These are phyloP conservation scores for Uronychia binucleata DNA, from an alignment of 73 alveolate species.

Conservation along the genomic window DNA sequence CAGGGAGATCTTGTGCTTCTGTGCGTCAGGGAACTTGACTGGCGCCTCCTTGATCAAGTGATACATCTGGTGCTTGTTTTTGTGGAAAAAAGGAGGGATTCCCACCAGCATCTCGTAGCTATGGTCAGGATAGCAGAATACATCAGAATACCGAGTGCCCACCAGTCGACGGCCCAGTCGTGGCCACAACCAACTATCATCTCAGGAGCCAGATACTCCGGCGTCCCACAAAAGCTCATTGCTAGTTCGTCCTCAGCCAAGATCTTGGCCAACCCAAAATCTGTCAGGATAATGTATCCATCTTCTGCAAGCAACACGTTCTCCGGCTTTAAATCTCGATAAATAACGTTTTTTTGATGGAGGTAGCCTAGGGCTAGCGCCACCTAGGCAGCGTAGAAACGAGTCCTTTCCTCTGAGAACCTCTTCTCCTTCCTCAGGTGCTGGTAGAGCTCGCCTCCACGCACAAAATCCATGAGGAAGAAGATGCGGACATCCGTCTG, in stretches of 20 bases:
- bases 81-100: slow-evolving; percentile 40
- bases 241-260: slow-evolving; percentile 58
- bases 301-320: slow-evolving; percentile 62
- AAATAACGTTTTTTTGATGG: slow-evolving; percentile 51
- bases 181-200: slow-evolving; percentile 71
- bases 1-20: slow-evolving; percentile 54
- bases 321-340: slow-evolving; percentile 76
- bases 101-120: slow-evolving; percentile 35
- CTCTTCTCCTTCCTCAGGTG: slow-evolving; percentile 54
- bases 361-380: slow-evolving; percentile 51
- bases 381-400: slow-evolving; percentile 51
- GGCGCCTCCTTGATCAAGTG: slow-evolving; percentile 19
- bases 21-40: slow-evolving; percentile 38
- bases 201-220: slow-evolving; percentile 78
- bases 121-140: no score
- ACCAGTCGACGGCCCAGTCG: slow-evolving; percentile 81
- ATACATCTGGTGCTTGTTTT: slow-evolving; percentile 37
- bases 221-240: slow-evolving; percentile 75
- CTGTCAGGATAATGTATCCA: slow-evolving; percentile 62
- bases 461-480: slow-evolving; percentile 57
- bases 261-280: slow-evolving; percentile 69
- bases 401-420: slow-evolving; percentile 64
- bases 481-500: slow-evolving; percentile 63
- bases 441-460: slow-evolving; percentile 72
- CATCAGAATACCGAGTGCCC: slow-evolving; percentile 76